A percentile compares a stretch with the other conserved stretches of the same genome.
phyloP scores from a whole-genome alignment of 257 asterid species.

The Solanum sejunctum region DNA sequence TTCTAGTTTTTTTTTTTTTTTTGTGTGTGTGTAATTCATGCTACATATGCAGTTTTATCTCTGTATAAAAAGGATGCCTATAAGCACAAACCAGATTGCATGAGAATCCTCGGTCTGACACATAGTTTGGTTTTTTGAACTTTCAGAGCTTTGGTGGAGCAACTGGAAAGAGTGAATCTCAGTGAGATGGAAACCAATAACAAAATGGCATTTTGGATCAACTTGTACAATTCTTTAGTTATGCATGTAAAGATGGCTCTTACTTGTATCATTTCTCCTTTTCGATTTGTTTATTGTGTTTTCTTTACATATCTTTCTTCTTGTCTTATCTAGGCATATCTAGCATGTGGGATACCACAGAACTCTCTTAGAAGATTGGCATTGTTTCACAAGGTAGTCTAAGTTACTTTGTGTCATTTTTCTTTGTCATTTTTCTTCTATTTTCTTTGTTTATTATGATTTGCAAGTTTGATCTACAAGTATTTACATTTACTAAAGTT shows the following conservation, averaged over 20 bases:
- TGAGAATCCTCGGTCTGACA: background rate
- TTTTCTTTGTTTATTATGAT: background rate
- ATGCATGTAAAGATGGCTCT: constrained; percentile 38
- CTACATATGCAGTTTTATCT: background rate
- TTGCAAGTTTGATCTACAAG: too few species aligned
- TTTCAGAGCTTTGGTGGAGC: constrained; percentile 47
- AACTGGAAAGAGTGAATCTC: constrained; percentile 35
- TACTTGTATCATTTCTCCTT: background rate
- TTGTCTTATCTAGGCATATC: constrained; percentile 26
- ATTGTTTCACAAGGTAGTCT: constrained; percentile 58
- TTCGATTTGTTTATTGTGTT: background rate
- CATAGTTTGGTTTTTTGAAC: background rate
- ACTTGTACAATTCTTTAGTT: constrained; percentile 49
- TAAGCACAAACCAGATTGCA: background rate
- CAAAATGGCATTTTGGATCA: constrained; percentile 54
- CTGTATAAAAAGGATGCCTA: background rate
- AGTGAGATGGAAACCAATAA: constrained; percentile 34
- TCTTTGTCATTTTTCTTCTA: background rate
- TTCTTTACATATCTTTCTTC: background rate
- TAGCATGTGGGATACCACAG: constrained; percentile 54
- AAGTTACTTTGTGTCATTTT: background rate
- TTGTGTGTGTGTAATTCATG: background rate
- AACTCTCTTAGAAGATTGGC: constrained; percentile 60
- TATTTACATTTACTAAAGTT: too few species aligned
- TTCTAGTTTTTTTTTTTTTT: background rate